These are phyloP conservation scores for Apiospora malaysiana DNA, from an alignment of 2,329 filamentous ascomycete species.

Conservation along the genomic window DNA sequence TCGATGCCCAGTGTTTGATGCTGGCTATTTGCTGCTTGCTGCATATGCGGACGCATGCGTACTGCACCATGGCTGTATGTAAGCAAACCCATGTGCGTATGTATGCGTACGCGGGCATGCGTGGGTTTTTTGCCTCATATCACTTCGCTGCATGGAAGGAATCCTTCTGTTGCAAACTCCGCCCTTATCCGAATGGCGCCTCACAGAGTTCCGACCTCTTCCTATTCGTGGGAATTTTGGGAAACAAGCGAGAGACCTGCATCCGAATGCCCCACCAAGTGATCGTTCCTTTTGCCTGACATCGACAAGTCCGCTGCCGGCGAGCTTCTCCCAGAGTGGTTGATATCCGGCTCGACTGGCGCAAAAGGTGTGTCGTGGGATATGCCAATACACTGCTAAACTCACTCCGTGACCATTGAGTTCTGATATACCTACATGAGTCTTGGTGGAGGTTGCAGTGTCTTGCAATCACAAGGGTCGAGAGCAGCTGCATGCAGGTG, in stretches of 20 bases:
- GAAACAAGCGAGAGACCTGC: neutral
- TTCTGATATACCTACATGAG: neutral
- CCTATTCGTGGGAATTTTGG: neutral
- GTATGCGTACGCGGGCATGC: too few species aligned
- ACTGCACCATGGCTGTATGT: too few species aligned
- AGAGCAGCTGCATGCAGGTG: neutral
- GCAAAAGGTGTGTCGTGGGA: neutral
- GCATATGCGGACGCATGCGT: neutral
- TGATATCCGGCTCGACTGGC: neutral
- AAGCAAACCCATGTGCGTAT: too few species aligned
- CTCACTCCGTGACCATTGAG: neutral
- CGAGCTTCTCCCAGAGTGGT: neutral
- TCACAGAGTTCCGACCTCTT: neutral
- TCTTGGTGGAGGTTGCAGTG: neutral
- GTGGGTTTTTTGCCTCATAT: too few species aligned
- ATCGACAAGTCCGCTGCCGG: neutral
- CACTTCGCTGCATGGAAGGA: slow-evolving; percentile 1
- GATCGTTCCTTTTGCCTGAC: neutral
- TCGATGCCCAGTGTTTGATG: neutral
- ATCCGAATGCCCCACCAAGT: neutral
- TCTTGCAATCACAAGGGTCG: neutral
- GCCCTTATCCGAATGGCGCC: neutral
- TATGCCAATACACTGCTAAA: neutral
- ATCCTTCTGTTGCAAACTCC: slow-evolving; percentile 1
- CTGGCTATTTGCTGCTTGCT: neutral